Base-by-base conservation (phyloP, 306 rosid species). In the Luffa acutangula region DNA sequence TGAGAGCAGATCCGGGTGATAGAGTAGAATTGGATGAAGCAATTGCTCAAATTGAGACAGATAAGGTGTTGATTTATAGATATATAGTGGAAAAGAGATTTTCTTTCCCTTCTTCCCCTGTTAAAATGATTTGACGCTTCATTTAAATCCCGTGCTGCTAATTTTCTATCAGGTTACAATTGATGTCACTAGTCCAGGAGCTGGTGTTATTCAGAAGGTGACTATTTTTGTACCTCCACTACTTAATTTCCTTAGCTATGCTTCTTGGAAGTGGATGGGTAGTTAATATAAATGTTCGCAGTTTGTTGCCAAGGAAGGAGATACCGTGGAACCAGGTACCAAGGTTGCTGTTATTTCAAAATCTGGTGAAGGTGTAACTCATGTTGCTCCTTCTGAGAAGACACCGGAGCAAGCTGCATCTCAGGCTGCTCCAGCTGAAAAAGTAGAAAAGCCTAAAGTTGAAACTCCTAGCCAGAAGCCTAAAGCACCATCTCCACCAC, bases 11-110 rank as follows among this genome's bases (percentile, higher is more conserved):
- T 76, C 85, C 91, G 54, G 97, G 96, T 66, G 96, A 92, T 83
- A 80, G 85, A 64, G 97, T 92, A 74, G 88, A 82, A 85, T 79
- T 83, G 80, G 97, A 92, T 67, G 97, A 92, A 80, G 87, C 93
- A 48, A 89, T 92, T 85, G 96, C 97, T 86, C 93, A 92, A 78
- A 89, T 92, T 70, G 97, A 90, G 84, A 92, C 97, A 41, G 97
- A 92, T 84, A 92, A 90, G 97, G 96, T 92, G 81, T 49, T 65
- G 48, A 76, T 70, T 49, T 49, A 7, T 73, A 49, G 45, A 31
- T 46, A 14, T 73, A 33, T 73, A 18, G 34, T 53, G 11, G 63
- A 53, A 34, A 36, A n/a, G 34, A 0, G 4, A 74, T 51, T 48
- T 51, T 75, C 31, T 53, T 45, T n/a, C 11, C 51, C 59, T 80